Base-by-base conservation (phyloP, 768 basidiomycete genomes). In the Pulveroboletus frians region DNA sequence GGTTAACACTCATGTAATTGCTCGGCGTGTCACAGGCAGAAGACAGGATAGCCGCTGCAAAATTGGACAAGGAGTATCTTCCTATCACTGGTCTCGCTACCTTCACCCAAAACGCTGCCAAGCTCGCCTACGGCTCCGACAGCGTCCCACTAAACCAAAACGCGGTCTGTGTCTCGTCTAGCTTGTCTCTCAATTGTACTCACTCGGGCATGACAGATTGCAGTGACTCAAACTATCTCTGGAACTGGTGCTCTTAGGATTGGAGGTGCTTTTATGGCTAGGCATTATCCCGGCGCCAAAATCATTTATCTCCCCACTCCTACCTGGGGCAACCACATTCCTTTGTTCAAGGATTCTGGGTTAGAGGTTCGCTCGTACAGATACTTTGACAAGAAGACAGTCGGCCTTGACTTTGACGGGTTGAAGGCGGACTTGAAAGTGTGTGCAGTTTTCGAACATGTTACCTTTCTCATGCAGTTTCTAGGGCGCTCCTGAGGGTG, bases 241-340 rank as follows among this genome's bases (percentile, higher is more conserved):
- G 96, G 96, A 13, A 99, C 96, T 11, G 96, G 96, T 59, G 96
- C 96, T 39, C 87, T 97, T 56, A 82, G 96, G 60, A 90, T 98
- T 67, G 96, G 93, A 43, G 92, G 84, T 54, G 85, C 86, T 27
- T 98, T 99, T 78, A 71, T 98, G 30, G 85, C 83, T 20, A 84
- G 87, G 35, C 89, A 92, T 68, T 94, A 92, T 64, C 88, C 88
- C 36, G 79, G 91, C 65, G 73, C 88, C 49, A 90, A 90, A 71
- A 78, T 78, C 37, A 89, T 97, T 61, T 97, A 96, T 73, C 77
- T 98, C 42, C 95, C 96, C 30, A 74, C 76, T 11, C 96, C 96
- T 9, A 90, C 95, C 5, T 99, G 96, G 96, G 94, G 94, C 20
- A 96, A 97, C 75, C 96, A 99, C 65, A 88, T 84, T 42, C 85